Evolutionary conservation across 83 land plant genomes (phyloP), one percentile per base, ranked within the genome.

Genomic region (Diphasiastrum complanatum): DNA sequence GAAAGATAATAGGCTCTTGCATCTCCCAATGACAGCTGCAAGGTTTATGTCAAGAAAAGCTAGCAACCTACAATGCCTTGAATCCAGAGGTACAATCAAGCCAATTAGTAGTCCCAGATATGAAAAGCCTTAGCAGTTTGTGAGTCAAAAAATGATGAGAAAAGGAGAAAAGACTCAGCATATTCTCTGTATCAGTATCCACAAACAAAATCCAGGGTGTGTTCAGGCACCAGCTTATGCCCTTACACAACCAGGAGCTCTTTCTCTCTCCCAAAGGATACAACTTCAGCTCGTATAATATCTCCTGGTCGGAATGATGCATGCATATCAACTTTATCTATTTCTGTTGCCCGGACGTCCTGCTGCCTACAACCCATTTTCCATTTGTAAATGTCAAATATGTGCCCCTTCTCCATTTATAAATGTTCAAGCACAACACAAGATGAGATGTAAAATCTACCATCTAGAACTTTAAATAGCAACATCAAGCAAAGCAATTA

Each of bases 251-350:
- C 27, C 2, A 41, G 34, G 12, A 25, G 53, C 32, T 33, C 5
- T 27, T 27, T 0, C n/a, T 45, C 8, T 48, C n/a, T 71, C 14
- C 38, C 43, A 8, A 69, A 79, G 84, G 86, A 85, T 89, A 93
- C 98, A 47, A 93, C 98, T 67, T 80, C 60, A 43, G 98, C 98
- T 63, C 75, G 75, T 47, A 93, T 80, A 29, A 89, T 81, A 51
- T 93, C 98, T 63, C 98, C 98, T 46, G 96, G 85, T 2, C 84
- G 92, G 65, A 93, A 93, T 24, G 88, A 89, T 2, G 67, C 41
- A 51, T 89, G 85, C 96, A 93, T 83, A 38, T 93, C 98, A 52
- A 93, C 96, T 70, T 93, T 93, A 72, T 93, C 98, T 63, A 93
- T 93, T 65, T 93, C 98, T 38, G 96, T 83, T 24, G 92, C 84